phyloP scores from a whole-genome alignment of 257 asterid genomes.

The Anisodus acutangulus region DNA sequence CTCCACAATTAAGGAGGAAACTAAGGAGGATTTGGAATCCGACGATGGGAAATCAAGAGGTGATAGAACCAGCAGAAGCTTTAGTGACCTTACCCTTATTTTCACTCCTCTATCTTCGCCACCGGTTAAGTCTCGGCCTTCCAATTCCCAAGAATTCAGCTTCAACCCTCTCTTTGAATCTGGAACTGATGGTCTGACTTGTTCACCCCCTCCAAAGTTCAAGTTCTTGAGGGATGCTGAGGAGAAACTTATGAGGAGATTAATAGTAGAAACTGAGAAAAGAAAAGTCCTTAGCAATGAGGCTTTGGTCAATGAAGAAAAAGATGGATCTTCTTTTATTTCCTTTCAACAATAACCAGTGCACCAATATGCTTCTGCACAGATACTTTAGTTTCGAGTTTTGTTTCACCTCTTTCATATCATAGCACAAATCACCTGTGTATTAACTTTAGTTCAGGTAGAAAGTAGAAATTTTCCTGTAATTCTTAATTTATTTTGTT shows the following conservation, averaged over 20 bases:
- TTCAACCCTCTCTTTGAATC: conserved; percentile 46
- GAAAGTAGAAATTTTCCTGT: neutral
- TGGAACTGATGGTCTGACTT: conserved; percentile 42
- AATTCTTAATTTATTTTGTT: neutral
- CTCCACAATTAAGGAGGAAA: conserved; percentile 74
- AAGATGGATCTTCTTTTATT: conserved; percentile 33
- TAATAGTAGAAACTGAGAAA: conserved; percentile 30
- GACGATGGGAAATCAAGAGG: conserved; percentile 55
- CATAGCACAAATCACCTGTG: neutral
- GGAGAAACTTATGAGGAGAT: conserved; percentile 40
- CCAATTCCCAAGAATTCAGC: neutral
- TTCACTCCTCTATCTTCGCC: conserved; percentile 70
- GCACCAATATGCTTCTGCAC: conserved; percentile 33
- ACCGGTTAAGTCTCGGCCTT: conserved; percentile 59
- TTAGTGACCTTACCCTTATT: conserved; percentile 46
- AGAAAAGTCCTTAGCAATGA: neutral
- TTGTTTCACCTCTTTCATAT: neutral
- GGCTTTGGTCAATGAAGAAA: conserved; percentile 32
- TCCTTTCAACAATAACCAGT: conserved; percentile 34
- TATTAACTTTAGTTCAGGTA: neutral
- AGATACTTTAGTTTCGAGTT: conserved; percentile 39
- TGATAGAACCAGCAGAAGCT: conserved; percentile 31
- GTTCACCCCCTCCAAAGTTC: conserved; percentile 54
- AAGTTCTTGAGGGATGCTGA: conserved; percentile 50
- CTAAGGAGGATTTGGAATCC: conserved; percentile 75